phyloP scores from a whole-genome alignment of 768 basidiomycete genomes.

The Boletus vinaceobasis region DNA sequence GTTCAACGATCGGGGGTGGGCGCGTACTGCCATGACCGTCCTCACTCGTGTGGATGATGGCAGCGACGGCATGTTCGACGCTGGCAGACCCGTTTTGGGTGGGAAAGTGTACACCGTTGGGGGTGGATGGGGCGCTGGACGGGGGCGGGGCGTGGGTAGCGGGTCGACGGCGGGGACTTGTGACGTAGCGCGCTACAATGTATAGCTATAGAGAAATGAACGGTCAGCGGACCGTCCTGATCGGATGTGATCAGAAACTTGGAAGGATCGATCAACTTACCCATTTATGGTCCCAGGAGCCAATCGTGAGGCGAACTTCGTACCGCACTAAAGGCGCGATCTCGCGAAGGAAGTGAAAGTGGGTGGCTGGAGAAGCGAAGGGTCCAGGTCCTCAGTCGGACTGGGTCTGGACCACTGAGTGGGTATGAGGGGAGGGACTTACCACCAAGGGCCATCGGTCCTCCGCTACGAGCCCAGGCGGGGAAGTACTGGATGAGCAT shows the following conservation, averaged over 20 bases:
- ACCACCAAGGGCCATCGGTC: slow-evolving; percentile 57
- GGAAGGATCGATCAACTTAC: slow-evolving; percentile 35
- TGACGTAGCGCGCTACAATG: slow-evolving; percentile 60
- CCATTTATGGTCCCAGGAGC: slow-evolving; percentile 79
- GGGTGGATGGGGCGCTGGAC: slow-evolving; percentile 25
- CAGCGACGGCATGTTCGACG: slow-evolving; percentile 15
- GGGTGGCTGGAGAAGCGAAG: slow-evolving; percentile 43
- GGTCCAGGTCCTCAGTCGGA: not conserved
- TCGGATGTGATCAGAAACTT: not conserved
- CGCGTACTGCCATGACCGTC: not conserved
- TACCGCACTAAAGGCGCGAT: slow-evolving; percentile 61
- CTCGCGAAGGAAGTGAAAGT: slow-evolving; percentile 68
- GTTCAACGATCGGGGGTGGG: slow-evolving; percentile 18
- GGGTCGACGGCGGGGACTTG: slow-evolving; percentile 37
- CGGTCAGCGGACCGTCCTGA: not conserved
- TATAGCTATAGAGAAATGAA: slow-evolving; percentile 45
- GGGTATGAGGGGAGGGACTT: not conserved
- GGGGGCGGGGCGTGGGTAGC: slow-evolving; percentile 16
- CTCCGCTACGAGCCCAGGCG: slow-evolving; percentile 53
- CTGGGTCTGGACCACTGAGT: not conserved
- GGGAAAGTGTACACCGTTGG: not conserved
- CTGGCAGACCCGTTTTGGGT: slow-evolving; percentile 6
- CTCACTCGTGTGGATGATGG: slow-evolving; percentile 1
- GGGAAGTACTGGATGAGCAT: slow-evolving; percentile 51
- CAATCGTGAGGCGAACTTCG: slow-evolving; percentile 56